Evolutionary conservation across 2,329 filamentous ascomycete genomes (phyloP), one percentile per base, ranked within the genome.

Genomic region (Alternaria alternata): DNA sequence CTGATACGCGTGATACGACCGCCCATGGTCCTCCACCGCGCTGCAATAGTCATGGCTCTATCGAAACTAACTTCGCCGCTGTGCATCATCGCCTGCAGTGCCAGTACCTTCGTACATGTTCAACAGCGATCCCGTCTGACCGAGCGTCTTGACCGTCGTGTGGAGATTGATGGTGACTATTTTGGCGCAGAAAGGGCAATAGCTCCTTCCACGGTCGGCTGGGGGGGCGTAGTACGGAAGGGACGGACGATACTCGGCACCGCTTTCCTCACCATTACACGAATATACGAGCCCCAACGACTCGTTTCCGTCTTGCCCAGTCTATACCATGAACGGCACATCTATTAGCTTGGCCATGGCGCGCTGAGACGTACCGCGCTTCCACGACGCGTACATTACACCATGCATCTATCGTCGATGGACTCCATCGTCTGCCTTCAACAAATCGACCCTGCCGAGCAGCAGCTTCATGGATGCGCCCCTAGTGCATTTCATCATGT

Each of bases 311-410:
- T 39, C 52, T 32, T 65, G 62, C 66, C 66, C 49, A 26, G 44
- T 30, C 72, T 75, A 77, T 59, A 44, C 74, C 62, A 28, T 42
- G 68, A 66, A 51, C 34, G 74, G 74, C 63, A 73, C 62, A 65
- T 71, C 72, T 71, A 76, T 75, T 76, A 72, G 66, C 60, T 65
- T 49, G 59, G 46, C 59, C 68, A 68, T 61, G 63, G 65, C 69
- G 67, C 71, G 65, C 72, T 76, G 73, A 76, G 71, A 76, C 73
- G 67, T 75, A 73, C 65, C 68, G 71, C 69, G 72, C 70, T 68
- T 69, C 53, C 58, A 61, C 58, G 63, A 75, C 72, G 68, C 72
- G 71, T 70, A 67, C 68, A 65, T 68, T 52, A 65, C 68, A 69
- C 61, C 65, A 72, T 63, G 53, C 55, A 57, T 66, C 48, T 63